These are phyloP conservation scores for Argentina anserina DNA, from an alignment of 306 rosid genomes.

Conservation along the genomic window DNA sequence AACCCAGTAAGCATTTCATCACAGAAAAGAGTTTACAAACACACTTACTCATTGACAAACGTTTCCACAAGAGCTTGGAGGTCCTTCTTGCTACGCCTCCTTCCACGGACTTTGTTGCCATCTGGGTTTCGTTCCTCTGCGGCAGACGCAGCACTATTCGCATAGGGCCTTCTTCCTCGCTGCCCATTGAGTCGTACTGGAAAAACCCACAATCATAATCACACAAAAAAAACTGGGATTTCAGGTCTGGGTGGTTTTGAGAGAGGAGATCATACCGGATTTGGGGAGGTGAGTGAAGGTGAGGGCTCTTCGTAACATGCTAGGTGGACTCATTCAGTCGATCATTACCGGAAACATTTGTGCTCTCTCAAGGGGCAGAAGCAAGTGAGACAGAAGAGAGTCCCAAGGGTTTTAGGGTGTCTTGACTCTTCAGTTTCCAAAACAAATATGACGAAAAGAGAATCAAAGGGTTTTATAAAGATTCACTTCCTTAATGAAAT, in stretches of 20 bases:
- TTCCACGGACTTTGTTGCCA: constrained; percentile 15
- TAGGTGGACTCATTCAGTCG: background rate
- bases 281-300: background rate
- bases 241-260: background rate
- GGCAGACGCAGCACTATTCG: background rate
- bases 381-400: background rate
- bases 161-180: background rate
- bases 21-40: background rate
- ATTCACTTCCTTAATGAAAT: no score
- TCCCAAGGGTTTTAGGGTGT: background rate
- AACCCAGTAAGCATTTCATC: background rate
- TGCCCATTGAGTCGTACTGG: constrained; percentile 1
- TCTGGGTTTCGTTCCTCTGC: background rate
- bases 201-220: background rate
- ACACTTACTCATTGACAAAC: constrained; percentile 53
- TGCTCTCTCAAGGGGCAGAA: background rate
- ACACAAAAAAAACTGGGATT: no score
- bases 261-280: background rate
- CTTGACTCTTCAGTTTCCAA: background rate
- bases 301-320: background rate
- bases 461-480: background rate
- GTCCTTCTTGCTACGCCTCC: constrained; percentile 38
- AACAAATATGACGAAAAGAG: no score
- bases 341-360: background rate
- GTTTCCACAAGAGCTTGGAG: constrained; percentile 54